Evolutionary conservation across 805 yeast species (phyloP), one percentile per base, ranked within the genome.

Genomic region (Candida chilensis): DNA sequence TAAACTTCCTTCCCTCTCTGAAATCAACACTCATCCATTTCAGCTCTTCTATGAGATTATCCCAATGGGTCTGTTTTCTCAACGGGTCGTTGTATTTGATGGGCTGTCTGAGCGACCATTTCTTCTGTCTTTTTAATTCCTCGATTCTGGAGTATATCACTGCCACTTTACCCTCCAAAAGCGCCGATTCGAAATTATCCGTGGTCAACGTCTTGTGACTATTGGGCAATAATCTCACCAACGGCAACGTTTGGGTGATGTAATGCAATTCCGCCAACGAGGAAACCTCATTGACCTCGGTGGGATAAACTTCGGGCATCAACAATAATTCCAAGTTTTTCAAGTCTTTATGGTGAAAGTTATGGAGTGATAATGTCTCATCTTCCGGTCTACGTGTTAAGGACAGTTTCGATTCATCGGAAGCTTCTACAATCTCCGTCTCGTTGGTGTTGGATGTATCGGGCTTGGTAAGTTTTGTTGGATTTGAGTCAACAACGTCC

Each of bases 91-190:
- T 46, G 44, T 67, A 79, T 38, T 71, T 67, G 31, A 69, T 62
- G 0, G 94, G 95, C 50, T 92, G 98, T 31, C 94, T 67, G 31
- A 92, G 60, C 15, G 95, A 79, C 97, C 98, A 92, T 43, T 83
- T 77, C 2, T 84, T 82, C 34, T 80, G 79, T 28, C 94, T 64
- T 50, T 86, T 85, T 38, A 92, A 64, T 50, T 90, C 97, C 47
- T 90, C 97, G 28, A 92, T 88, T 37, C 97, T 66, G 2, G 94
- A 81, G 43, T 86, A 82, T 13, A 86, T 75, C 8, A 87, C 96
- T 0, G 94, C 84, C 3, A 90, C 77, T 48, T 88, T 82, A 3
- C 96, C 95, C 48, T 92, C 98, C 10, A 85, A 71, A 20, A 88
- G 59, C 0, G 95, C 84, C 43, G 81, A 72, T 46, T 86, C 94